phyloP scores from a whole-genome alignment of 345 rosid genomes.

The Aquilaria sinensis region DNA sequence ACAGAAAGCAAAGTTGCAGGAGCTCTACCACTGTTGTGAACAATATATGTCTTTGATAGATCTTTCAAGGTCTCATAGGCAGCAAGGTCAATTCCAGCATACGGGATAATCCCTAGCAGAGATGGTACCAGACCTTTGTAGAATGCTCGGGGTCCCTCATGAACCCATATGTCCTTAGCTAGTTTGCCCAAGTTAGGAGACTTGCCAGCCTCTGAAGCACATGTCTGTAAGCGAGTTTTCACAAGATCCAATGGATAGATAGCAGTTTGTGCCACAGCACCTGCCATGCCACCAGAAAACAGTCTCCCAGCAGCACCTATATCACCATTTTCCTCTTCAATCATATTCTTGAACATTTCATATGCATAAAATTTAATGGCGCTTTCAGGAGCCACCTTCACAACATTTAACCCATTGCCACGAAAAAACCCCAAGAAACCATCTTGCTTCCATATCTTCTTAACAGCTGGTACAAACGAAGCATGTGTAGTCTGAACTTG shows the following conservation, averaged over 20 bases:
- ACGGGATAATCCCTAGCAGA: conserved; percentile 87
- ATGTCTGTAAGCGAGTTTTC: conserved; percentile 91
- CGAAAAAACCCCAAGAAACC: conserved; percentile 82
- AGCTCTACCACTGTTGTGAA: conserved; percentile 58
- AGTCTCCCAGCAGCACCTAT: conserved; percentile 76
- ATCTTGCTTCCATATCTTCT: conserved; percentile 68
- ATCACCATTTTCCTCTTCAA: conserved; percentile 36
- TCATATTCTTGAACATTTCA: conserved; percentile 64
- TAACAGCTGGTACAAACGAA: conserved; percentile 53
- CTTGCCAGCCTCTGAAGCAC: conserved; percentile 57
- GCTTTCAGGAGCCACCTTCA: conserved; percentile 97
- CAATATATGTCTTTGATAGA: conserved; percentile 62
- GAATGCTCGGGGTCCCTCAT: conserved; percentile 90
- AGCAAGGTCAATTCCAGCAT: conserved; percentile 94
- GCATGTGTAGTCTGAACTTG: conserved; percentile 76
- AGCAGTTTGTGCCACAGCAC: conserved; percentile 90
- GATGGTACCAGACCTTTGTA: conserved; percentile 93
- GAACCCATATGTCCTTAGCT: conserved; percentile 76
- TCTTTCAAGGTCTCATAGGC: conserved; percentile 93
- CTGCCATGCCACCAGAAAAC: conserved; percentile 89
- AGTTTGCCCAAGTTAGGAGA: conserved; percentile 58
- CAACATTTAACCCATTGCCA: conserved; percentile 86
- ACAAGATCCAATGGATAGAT: conserved; percentile 95
- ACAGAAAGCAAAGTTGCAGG: conserved; percentile 1
- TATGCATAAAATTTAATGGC: conserved; percentile 86